Evolutionary conservation across 2,329 filamentous ascomycete genomes (phyloP).

Genomic region (Aspergillus fischeri): DNA sequence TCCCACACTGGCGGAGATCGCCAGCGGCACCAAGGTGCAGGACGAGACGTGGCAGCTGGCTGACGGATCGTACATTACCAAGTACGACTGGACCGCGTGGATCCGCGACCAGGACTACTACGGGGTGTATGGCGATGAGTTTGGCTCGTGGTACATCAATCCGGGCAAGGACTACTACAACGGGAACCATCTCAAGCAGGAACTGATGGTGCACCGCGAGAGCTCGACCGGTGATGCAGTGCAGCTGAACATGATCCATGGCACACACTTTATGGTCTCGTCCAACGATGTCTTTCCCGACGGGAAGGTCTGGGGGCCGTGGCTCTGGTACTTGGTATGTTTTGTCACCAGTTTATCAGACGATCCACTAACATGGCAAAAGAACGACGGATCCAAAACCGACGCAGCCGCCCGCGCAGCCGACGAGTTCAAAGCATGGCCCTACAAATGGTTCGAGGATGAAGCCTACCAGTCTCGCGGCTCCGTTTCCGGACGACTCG

Average conservation of each 20-base stretch:
- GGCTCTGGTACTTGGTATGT: slow-evolving; percentile 40
- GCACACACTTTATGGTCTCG: slow-evolving; percentile 45
- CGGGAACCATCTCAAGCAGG: slow-evolving; percentile 51
- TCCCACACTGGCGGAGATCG: slow-evolving; percentile 43
- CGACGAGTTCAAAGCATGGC: slow-evolving; percentile 45
- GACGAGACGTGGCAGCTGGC: slow-evolving; percentile 51
- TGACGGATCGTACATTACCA: slow-evolving; percentile 49
- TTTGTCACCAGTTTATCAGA: background rate
- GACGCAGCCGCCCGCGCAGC: slow-evolving; percentile 40
- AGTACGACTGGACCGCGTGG: slow-evolving; percentile 48
- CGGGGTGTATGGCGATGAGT: slow-evolving; percentile 48
- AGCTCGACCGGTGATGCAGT: slow-evolving; percentile 49
- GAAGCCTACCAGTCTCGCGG: slow-evolving; percentile 48
- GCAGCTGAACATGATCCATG: slow-evolving; percentile 54
- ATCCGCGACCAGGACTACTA: slow-evolving; percentile 43
- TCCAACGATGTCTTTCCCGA: slow-evolving; percentile 34
- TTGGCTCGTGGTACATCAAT: slow-evolving; percentile 52
- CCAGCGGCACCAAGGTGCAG: slow-evolving; percentile 46
- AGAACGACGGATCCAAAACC: slow-evolving; percentile 46
- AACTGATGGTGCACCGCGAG: slow-evolving; percentile 51
- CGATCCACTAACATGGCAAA: background rate
- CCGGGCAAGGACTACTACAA: slow-evolving; percentile 52
- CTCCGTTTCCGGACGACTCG: slow-evolving; percentile 42
- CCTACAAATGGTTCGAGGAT: slow-evolving; percentile 49
- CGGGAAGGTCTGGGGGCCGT: slow-evolving; percentile 45